Conservation (phyloP, 1,139 yeast genomes). For the Kurtzmaniella quercitrusa region DNA sequence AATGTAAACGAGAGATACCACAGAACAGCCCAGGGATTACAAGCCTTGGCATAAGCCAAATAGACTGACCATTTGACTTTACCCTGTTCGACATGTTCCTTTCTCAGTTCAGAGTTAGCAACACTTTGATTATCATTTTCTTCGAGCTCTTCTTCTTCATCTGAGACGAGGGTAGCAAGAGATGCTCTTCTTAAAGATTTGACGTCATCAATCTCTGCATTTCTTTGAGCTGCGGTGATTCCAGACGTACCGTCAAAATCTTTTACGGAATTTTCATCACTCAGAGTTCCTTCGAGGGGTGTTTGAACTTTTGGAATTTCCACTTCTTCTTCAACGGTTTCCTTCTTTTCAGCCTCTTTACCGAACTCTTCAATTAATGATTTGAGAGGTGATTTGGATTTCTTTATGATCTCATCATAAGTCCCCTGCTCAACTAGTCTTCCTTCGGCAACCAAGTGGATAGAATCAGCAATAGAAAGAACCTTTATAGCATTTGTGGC, state of each 20-base stretch:
- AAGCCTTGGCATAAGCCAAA: slow-evolving; percentile 77
- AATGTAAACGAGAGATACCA: slow-evolving; percentile 50
- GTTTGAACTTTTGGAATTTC: not conserved
- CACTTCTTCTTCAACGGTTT: slow-evolving; percentile 9
- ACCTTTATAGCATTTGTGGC: slow-evolving; percentile 91
- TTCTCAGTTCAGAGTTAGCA: slow-evolving; percentile 45
- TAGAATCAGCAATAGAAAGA: slow-evolving; percentile 68
- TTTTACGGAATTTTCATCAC: slow-evolving; percentile 9
- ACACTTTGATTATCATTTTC: slow-evolving; percentile 27
- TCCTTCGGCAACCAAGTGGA: slow-evolving; percentile 74
- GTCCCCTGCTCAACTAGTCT: slow-evolving; percentile 75
- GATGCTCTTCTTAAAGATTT: slow-evolving; percentile 63
- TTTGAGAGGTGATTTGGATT: slow-evolving; percentile 50
- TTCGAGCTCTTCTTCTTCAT: slow-evolving; percentile 9
- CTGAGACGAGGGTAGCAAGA: slow-evolving; percentile 46
- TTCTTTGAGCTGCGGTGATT: slow-evolving; percentile 4
- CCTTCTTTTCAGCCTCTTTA: slow-evolving; percentile 30
- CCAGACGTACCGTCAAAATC: slow-evolving; percentile 11
- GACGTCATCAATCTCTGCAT: slow-evolving; percentile 14
- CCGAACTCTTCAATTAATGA: slow-evolving; percentile 76
- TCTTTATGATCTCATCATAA: slow-evolving; percentile 53
- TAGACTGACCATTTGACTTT: slow-evolving; percentile 90
- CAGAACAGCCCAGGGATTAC: slow-evolving; percentile 68
- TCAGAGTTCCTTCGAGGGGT: not conserved
- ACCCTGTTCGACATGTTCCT: slow-evolving; percentile 89